These are phyloP conservation scores for Karstenula rhodostoma DNA, from an alignment of 2,329 filamentous ascomycete species.

Conservation along the genomic window DNA sequence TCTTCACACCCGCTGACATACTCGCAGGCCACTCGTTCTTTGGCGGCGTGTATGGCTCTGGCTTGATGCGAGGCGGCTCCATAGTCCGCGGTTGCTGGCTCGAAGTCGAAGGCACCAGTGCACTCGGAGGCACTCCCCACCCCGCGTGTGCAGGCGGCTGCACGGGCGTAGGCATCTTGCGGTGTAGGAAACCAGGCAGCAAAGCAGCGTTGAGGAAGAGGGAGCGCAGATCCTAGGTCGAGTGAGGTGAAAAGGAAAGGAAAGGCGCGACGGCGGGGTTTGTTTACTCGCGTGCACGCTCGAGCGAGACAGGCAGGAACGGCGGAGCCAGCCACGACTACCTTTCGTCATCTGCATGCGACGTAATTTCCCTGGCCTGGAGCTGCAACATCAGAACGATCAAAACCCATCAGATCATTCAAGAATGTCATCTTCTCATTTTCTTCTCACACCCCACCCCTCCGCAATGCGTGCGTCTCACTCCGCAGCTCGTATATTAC, in stretches of 20 bases:
- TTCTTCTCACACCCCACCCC: not conserved
- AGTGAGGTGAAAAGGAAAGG: not conserved
- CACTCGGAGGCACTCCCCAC: not conserved
- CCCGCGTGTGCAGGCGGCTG: not conserved
- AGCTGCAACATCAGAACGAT: too few species aligned
- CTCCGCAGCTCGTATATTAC: not conserved
- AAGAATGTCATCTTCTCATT: not conserved
- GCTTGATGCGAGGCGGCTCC: not conserved
- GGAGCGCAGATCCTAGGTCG: not conserved
- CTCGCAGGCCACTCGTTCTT: not conserved
- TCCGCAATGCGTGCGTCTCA: not conserved
- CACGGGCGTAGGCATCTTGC: not conserved
- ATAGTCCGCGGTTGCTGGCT: not conserved
- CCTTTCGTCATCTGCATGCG: not conserved
- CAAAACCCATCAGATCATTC: not conserved
- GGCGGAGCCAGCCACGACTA: too few species aligned
- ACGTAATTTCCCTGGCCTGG: too few species aligned
- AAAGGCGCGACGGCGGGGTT: not conserved
- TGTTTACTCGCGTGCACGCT: not conserved
- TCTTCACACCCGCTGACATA: not conserved
- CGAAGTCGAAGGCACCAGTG: not conserved
- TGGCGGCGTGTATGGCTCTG: not conserved
- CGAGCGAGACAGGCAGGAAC: constrained; percentile 1
- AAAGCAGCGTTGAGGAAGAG: not conserved
- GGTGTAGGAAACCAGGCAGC: not conserved